A percentile compares a stretch with the other conserved stretches of the same genome.
Conservation (phyloP, 1,284 basidiomycete genomes). For the Ustilago lituana region DNA sequence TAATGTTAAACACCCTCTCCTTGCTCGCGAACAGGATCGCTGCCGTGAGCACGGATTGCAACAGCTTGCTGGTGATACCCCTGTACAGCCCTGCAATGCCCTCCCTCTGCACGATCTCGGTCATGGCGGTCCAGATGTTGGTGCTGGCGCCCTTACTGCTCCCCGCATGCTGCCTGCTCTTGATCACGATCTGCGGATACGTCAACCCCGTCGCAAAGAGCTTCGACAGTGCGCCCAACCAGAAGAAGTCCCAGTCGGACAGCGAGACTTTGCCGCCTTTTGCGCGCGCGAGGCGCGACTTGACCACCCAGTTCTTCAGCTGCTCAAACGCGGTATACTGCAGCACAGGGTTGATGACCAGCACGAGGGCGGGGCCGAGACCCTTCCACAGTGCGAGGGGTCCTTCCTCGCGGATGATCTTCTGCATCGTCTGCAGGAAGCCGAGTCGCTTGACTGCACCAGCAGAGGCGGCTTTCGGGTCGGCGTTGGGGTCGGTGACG, state of each 20-base stretch:
- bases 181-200: slow-evolving; percentile 67
- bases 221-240: slow-evolving; percentile 65
- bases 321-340: slow-evolving; percentile 68
- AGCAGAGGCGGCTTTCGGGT: slow-evolving; percentile 22
- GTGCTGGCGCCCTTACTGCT: slow-evolving; percentile 49
- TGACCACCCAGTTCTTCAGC: slow-evolving; percentile 64
- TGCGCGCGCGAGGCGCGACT: slow-evolving; percentile 45
- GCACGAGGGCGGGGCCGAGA: slow-evolving; percentile 89
- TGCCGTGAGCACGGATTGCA: slow-evolving; percentile 65
- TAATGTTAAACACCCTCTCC: slow-evolving; percentile 62
- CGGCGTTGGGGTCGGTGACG: slow-evolving; percentile 21
- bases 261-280: slow-evolving; percentile 44
- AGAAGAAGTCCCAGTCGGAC: slow-evolving; percentile 65
- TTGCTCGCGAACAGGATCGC: slow-evolving; percentile 66
- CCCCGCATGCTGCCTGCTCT: slow-evolving; percentile 64
- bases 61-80: slow-evolving; percentile 63
- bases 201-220: slow-evolving; percentile 65
- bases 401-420: slow-evolving; percentile 82
- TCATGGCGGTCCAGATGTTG: slow-evolving; percentile 66
- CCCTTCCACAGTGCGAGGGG: slow-evolving; percentile 88
- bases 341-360: slow-evolving; percentile 95
- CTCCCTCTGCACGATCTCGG: slow-evolving; percentile 62
- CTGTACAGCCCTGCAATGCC: slow-evolving; percentile 65
- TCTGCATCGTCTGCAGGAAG: slow-evolving; percentile 74
- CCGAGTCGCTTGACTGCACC: slow-evolving; percentile 50